phyloP scores from a whole-genome alignment of 352 stramenopile genomes.

The Phytophthora niederhauseri region DNA sequence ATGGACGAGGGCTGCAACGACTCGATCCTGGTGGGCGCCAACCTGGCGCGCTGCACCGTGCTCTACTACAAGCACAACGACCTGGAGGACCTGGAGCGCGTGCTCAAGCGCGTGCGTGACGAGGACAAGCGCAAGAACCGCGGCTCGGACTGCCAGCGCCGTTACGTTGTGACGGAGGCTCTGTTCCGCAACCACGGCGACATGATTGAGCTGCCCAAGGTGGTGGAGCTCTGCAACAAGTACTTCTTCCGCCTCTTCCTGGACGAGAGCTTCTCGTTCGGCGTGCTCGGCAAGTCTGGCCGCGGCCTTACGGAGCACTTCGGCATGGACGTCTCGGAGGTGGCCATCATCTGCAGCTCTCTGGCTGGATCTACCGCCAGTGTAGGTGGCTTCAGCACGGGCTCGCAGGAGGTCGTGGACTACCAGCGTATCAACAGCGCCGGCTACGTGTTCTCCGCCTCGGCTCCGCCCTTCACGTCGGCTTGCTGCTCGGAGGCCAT shows the following conservation, averaged over 20 bases:
- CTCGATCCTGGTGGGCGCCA: slow-evolving; percentile 93
- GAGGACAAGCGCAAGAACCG: slow-evolving; percentile 91
- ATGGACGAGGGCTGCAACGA: slow-evolving; percentile 97
- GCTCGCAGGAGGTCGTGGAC: slow-evolving; percentile 96
- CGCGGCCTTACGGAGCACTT: slow-evolving; percentile 88
- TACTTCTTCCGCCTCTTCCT: slow-evolving; percentile 89
- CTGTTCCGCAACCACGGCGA: slow-evolving; percentile 98
- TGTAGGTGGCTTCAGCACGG: slow-evolving; percentile 97
- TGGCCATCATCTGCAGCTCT: slow-evolving; percentile 96
- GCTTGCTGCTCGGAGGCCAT: slow-evolving; percentile 89
- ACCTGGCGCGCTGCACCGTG: slow-evolving; percentile 93
- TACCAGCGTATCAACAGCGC: slow-evolving; percentile 98
- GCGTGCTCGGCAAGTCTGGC: slow-evolving; percentile 93
- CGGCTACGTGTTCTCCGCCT: slow-evolving; percentile 99
- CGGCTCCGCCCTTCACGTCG: slow-evolving; percentile 96
- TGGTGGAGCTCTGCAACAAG: slow-evolving; percentile 93
- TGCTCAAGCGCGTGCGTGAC: slow-evolving; percentile 88
- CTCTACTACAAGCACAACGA: slow-evolving; percentile 99
- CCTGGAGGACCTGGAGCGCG: slow-evolving; percentile 94
- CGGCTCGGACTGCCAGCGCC: slow-evolving; percentile 87
- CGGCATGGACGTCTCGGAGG: slow-evolving; percentile 68
- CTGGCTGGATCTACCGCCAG: slow-evolving; percentile 93
- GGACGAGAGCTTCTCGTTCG: slow-evolving; percentile 94
- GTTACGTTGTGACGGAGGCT: slow-evolving; percentile 98
- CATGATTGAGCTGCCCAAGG: slow-evolving; percentile 93